Evolutionary conservation across 2,329 filamentous ascomycete genomes (phyloP).

Genomic region (Chrysoporthe austroafricana): DNA sequence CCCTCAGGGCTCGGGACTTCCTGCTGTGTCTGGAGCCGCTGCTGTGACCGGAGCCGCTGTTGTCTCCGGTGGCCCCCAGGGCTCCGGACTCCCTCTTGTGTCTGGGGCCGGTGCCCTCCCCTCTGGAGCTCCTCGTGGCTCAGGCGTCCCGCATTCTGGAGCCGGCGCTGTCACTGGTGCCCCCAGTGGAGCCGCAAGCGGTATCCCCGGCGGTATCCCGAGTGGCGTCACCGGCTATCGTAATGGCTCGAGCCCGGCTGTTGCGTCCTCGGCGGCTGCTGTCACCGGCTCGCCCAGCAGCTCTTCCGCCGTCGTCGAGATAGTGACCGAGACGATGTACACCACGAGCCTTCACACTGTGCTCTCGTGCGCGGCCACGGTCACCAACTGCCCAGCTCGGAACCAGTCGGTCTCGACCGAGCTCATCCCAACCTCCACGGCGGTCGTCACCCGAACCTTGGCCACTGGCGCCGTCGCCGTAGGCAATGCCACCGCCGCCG

Average conservation of each 20-base stretch:
- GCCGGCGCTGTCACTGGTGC: constrained; percentile 7
- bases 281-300: background rate
- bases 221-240: background rate
- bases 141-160: background rate
- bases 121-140: constrained; percentile 11
- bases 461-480: constrained; percentile 19
- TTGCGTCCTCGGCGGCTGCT: background rate
- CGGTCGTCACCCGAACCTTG: constrained; percentile 16
- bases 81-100: constrained; percentile 10
- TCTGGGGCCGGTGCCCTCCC: background rate
- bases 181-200: background rate
- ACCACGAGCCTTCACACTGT: constrained; percentile 31
- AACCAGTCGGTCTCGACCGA: constrained; percentile 28
- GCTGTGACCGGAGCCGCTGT: constrained; percentile 1
- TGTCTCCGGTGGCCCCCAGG: background rate
- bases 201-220: background rate
- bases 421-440: constrained; percentile 28
- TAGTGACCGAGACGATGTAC: constrained; percentile 30
- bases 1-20: constrained; percentile 5
- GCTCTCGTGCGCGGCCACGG: constrained; percentile 32
- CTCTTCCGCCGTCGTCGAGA: constrained; percentile 10
- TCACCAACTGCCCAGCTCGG: constrained; percentile 34
- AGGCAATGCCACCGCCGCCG: constrained; percentile 11
- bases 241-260: background rate
- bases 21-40: background rate